Conservation (phyloP, 768 basidiomycete genomes). For the Rhizopogon sp. region DNA sequence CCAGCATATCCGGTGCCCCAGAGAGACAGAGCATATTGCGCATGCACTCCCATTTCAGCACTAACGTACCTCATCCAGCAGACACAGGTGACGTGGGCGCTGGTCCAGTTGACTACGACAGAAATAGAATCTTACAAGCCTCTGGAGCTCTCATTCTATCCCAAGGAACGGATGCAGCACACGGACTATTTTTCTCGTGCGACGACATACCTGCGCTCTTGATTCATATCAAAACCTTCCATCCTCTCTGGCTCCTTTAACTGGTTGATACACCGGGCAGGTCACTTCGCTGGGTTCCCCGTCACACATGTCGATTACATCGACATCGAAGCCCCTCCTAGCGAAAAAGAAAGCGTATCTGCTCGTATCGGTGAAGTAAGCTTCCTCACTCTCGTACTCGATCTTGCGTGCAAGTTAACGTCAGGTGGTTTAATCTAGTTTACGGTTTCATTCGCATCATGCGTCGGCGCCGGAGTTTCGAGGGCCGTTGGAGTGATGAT, state of each 20-base stretch:
- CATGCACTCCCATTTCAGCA: too few relatives aligned
- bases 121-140: conserved; percentile 89
- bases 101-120: conserved; percentile 56
- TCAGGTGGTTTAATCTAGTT: conserved; percentile 32
- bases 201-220: conserved; percentile 83
- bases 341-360: conserved; percentile 31
- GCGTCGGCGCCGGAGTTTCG: conserved; percentile 69
- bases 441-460: conserved; percentile 77
- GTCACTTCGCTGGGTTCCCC: conserved; percentile 92
- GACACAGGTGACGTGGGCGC: too few relatives aligned
- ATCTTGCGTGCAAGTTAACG: conserved; percentile 3
- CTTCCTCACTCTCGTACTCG: conserved; percentile 11
- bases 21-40: too few relatives aligned
- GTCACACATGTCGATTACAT: conserved; percentile 61
- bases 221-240: conserved; percentile 92
- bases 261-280: conserved; percentile 65
- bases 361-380: conserved; percentile 76
- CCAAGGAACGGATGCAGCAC: conserved; percentile 7
- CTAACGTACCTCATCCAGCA: too few relatives aligned
- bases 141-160: conserved; percentile 57
- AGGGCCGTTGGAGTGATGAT: conserved; percentile 61
- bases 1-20: too few relatives aligned
- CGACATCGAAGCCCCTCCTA: conserved; percentile 63
- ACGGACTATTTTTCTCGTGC: conserved; percentile 43
- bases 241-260: conserved; percentile 87